A percentile compares a stretch with the other conserved stretches of the same genome.
phyloP scores from a whole-genome alignment of 352 stramenopile genomes.

The Elongisporangium prolatum region DNA sequence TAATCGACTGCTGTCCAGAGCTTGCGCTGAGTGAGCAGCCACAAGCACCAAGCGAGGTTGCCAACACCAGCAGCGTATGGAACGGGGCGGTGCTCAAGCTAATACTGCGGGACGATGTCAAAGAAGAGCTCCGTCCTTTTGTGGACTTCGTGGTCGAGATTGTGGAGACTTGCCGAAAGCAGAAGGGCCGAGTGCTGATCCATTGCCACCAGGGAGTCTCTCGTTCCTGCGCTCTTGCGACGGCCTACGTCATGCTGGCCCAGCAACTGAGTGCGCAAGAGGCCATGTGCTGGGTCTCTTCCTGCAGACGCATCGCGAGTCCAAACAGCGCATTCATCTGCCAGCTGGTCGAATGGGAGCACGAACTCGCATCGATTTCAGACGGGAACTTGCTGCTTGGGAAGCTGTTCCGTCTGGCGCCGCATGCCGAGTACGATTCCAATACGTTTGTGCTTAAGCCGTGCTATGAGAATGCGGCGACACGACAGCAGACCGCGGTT shows the following conservation, averaged over 20 bases:
- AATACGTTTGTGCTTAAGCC: constrained; percentile 42
- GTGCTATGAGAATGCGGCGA: constrained; percentile 20
- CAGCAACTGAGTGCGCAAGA: constrained; percentile 23
- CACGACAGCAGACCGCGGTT: constrained; percentile 6
- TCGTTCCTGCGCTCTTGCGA: constrained; percentile 56
- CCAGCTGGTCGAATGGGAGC: constrained; percentile 64
- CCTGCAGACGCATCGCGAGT: constrained; percentile 40
- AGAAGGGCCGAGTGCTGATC: constrained; percentile 31
- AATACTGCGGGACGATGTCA: constrained; percentile 43
- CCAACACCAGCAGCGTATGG: no score
- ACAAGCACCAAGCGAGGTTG: not conserved
- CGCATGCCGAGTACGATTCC: constrained; percentile 42
- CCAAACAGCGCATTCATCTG: constrained; percentile 65
- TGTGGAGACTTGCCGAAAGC: constrained; percentile 21
- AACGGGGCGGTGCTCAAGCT: constrained; percentile 24
- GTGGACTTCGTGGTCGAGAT: constrained; percentile 39
- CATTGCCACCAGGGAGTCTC: constrained; percentile 76
- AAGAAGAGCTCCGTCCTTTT: constrained; percentile 66
- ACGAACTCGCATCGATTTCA: constrained; percentile 20
- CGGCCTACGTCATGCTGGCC: constrained; percentile 58
- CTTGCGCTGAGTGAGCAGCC: constrained; percentile 12
- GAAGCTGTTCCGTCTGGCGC: constrained; percentile 37
- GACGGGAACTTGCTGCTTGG: not conserved
- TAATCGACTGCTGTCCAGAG: constrained; percentile 57
- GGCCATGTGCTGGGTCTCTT: constrained; percentile 35